Evolutionary conservation across 345 rosid genomes (phyloP).

Genomic region (Eucalyptus regnans): DNA sequence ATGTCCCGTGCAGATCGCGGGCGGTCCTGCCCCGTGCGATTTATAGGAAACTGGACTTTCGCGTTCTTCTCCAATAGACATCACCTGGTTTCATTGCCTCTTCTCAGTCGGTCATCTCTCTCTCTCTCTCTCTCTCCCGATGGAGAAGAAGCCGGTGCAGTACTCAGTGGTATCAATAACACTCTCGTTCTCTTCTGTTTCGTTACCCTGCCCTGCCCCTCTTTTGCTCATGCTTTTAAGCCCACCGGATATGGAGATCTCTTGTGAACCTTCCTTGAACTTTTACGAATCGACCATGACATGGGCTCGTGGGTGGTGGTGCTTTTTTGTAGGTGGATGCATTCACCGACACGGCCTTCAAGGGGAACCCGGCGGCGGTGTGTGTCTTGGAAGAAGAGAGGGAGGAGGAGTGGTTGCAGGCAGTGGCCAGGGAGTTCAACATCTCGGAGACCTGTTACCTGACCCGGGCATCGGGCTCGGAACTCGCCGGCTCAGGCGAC

Average conservation of each 20-base stretch:
- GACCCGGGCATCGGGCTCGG: too few species aligned
- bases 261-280: not conserved
- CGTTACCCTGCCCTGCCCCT: not conserved
- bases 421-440: too few species aligned
- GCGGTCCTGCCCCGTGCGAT: not conserved
- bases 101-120: not conserved
- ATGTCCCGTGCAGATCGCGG: not conserved
- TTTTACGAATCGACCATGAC: not conserved
- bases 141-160: constrained; percentile 23
- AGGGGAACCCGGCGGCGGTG: too few species aligned
- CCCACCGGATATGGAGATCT: not conserved
- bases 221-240: not conserved
- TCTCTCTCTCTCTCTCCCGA: not conserved
- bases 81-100: not conserved
- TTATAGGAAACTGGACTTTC: not conserved
- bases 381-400: too few species aligned
- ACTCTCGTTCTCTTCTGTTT: not conserved
- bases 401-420: too few species aligned
- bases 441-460: too few species aligned
- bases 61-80: not conserved
- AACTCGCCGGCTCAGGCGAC: too few species aligned
- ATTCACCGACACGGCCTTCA: too few species aligned
- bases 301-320: not conserved
- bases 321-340: too few species aligned
- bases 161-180: constrained; percentile 21